Base-by-base conservation (phyloP, 495 filamentous ascomycete genomes). In the Podospora pseudoanserina region DNA sequence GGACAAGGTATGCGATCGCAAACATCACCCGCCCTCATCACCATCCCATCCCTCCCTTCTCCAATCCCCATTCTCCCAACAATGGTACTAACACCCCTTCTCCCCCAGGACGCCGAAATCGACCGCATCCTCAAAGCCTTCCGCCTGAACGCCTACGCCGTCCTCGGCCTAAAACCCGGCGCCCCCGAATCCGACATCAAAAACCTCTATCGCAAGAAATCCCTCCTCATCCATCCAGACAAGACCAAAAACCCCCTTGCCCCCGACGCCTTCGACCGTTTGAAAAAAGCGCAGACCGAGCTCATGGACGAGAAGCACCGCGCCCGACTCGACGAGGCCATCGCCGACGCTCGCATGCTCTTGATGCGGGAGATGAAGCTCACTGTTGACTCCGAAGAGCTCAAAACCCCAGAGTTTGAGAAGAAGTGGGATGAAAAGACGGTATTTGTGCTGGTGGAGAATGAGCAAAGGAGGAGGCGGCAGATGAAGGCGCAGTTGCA, bases 161-260 rank as follows among this genome's bases (percentile, higher is more conserved):
- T 98, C 67, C 91, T 99, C 28, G 95, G 96, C 79, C 89, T 99
- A 66, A 93, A 96, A 79, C 95, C 95, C 6, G 95, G 95, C 75
- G 92, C 97, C 44, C 88, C 95, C 27, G 95, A 97, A 72, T 93
- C 92, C 65, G 96, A 98, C 81, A 98, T 99, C 83, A 98, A 97
- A 80, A 80, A 88, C 68, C 83, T 86, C 76, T 99, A 97, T 83
- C 92, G 95, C 80, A 93, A 90, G 73, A 98, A 97, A 77, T 99
- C 95, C 18, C 89, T 99, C 39, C 87, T 99, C 5, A 98, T 99
- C 82, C 95, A 99, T 82, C 95, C 95, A 13, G 95, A 99, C 81
- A 98, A 98, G 80, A 97, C 96, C 63, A 88, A 87, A 71, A 98
- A 99, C 77, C 91, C 92, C 1, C 85, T 83, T 32, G 95, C 95